Evolutionary conservation across 805 yeast species (phyloP), one percentile per base, ranked within the genome.

Genomic region (Spathaspora girioi): DNA sequence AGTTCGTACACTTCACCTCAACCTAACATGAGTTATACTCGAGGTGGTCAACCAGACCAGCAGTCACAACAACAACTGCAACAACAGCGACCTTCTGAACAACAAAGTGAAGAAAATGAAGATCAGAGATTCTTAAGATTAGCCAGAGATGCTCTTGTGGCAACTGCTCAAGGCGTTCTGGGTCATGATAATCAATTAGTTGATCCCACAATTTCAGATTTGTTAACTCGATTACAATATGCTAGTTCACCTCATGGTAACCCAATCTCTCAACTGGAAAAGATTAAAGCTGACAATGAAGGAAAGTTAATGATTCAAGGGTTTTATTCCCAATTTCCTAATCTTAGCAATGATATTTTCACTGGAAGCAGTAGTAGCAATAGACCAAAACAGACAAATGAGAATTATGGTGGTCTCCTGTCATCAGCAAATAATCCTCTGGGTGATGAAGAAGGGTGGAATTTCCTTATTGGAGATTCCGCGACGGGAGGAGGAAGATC

Each of bases 151-250:
- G 87, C 85, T 2, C 68, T 79, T 15, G 82, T 78, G 11, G 81
- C 82, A 23, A 77, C 82, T 0, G 76, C 77, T 11, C 60, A 57
- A 10, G 75, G 79, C 2, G 74, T 75, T 54, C 40, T 35, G 40
- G 40, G 40, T 35, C 38, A 53, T 20, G 54, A 56, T 23, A 50
- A 48, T 10, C 55, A 55, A 32, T 67, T 77, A 20, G 78, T 83
- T 6, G 89, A 83, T 61, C 88, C 89, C 4, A 82, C 88, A 0
- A 81, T 83, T 23, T 67, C 78, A 54, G 86, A 81, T 59, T 69
- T 83, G n/a, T 65, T 83, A 48, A 73, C 76, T 56, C 64, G 89
- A 49, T 69, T 83, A 43, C 87, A 83, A 59, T 83, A 83, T 57
- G 81, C 81, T 6, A 66, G 73, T 49, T 72, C 83, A 27, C 85